Evolutionary conservation across 1,284 basidiomycete species (phyloP).

Genomic region (Tylopilus sp.): DNA sequence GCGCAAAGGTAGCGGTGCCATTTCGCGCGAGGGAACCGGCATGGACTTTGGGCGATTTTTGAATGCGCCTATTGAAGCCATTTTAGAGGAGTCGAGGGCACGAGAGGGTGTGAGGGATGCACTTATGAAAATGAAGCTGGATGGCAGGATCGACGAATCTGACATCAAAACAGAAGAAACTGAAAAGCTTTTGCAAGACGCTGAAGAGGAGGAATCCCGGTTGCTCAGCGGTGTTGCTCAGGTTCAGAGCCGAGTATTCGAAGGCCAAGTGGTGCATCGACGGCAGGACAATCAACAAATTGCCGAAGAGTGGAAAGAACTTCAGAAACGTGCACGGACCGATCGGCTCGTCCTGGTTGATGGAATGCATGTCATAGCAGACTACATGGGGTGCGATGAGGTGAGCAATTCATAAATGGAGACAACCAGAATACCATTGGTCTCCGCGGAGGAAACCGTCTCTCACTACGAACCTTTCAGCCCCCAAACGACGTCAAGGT

Average conservation of each 20-base stretch:
- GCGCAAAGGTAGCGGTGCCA: constrained; percentile 52
- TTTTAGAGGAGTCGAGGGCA: constrained; percentile 43
- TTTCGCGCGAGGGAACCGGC: constrained; percentile 37
- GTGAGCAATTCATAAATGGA: constrained; percentile 23
- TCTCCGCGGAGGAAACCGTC: neutral
- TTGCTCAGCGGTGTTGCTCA: constrained; percentile 53
- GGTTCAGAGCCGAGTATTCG: constrained; percentile 56
- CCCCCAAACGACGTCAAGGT: constrained; percentile 5
- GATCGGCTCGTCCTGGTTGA: constrained; percentile 42
- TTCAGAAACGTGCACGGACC: constrained; percentile 43
- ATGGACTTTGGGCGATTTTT: constrained; percentile 44
- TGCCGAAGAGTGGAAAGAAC: constrained; percentile 43
- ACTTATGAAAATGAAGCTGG: constrained; percentile 41
- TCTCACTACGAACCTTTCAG: constrained; percentile 18
- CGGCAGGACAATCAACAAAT: constrained; percentile 39
- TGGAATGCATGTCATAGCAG: constrained; percentile 44
- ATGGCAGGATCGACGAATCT: constrained; percentile 17
- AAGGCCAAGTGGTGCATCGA: constrained; percentile 46
- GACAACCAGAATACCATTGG: neutral
- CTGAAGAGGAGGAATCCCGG: constrained; percentile 52
- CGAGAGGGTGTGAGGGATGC: constrained; percentile 40
- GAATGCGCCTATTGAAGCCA: constrained; percentile 39
- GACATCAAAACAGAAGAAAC: constrained; percentile 23
- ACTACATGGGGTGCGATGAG: constrained; percentile 29
- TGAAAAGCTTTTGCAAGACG: constrained; percentile 38